These are phyloP conservation scores for Lichtheimia ramosa DNA, from an alignment of 371 early-diverging fungal species.

Conservation along the genomic window DNA sequence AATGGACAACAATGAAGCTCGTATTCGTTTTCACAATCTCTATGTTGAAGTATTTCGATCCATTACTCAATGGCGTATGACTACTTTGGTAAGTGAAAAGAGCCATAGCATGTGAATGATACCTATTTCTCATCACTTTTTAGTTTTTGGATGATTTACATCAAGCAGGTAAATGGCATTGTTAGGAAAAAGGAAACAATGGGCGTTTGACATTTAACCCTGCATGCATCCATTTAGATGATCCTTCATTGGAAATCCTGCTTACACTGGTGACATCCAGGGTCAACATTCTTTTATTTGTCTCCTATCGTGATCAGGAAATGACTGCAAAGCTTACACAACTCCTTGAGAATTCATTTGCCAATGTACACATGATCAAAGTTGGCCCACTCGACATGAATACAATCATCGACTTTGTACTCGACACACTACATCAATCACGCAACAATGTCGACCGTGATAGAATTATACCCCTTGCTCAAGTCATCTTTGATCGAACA, in stretches of 20 bases:
- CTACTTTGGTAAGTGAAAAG: constrained; percentile 37
- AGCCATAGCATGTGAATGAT: neutral
- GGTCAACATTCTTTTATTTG: constrained; percentile 30
- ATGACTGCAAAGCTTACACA: constrained; percentile 14
- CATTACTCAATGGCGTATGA: constrained; percentile 42
- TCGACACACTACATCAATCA: constrained; percentile 36
- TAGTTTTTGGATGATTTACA: constrained; percentile 51
- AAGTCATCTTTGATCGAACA: constrained; percentile 34
- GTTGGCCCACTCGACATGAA: constrained; percentile 35
- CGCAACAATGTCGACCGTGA: constrained; percentile 18
- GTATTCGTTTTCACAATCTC: constrained; percentile 37
- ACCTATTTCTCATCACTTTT: neutral
- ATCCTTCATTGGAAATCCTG: constrained; percentile 42
- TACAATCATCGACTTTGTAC: constrained; percentile 35
- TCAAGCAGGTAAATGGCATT: constrained; percentile 27
- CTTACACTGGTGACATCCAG: constrained; percentile 33
- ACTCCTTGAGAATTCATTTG: constrained; percentile 26
- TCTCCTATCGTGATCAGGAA: constrained; percentile 42
- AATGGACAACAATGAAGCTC: constrained; percentile 38
- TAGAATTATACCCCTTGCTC: constrained; percentile 31
- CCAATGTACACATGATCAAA: constrained; percentile 25
- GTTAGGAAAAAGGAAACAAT: neutral
- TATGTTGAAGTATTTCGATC: constrained; percentile 45
- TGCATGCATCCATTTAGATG: constrained; percentile 17
- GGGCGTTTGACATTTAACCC: no score